Conservation (phyloP, 2,329 filamentous ascomycete species). For the Zymoseptoria tritici region DNA sequence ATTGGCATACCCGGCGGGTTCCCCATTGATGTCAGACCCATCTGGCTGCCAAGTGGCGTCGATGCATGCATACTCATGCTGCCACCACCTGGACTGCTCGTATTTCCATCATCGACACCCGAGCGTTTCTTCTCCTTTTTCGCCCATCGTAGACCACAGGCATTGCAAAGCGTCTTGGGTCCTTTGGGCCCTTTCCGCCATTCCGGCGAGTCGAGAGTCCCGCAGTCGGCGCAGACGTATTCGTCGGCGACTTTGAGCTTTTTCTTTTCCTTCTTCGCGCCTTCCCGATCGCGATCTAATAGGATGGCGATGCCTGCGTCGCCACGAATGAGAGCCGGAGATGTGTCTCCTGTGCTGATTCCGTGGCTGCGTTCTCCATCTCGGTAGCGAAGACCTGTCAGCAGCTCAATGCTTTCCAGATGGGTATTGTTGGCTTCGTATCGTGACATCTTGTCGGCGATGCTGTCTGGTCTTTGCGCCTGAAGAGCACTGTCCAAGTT, state of each 20-base stretch:
- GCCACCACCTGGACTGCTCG: conserved; percentile 12
- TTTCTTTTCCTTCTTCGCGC: conserved; percentile 79
- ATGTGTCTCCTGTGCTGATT: conserved; percentile 77
- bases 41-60: conserved; percentile 10
- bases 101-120: conserved; percentile 21
- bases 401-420: conserved; percentile 83
- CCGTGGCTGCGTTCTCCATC: conserved; percentile 84
- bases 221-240: conserved; percentile 93
- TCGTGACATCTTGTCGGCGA: conserved; percentile 76
- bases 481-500: conserved; percentile 68
- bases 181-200: conserved; percentile 92
- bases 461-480: conserved; percentile 62
- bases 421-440: conserved; percentile 66
- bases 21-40: conserved; percentile 12
- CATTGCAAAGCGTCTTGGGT: conserved; percentile 92
- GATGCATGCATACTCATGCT: conserved; percentile 6
- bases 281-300: conserved; percentile 71
- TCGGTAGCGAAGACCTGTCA: conserved; percentile 79
- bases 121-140: conserved; percentile 35
- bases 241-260: conserved; percentile 76
- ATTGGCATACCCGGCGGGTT: conserved; percentile 18
- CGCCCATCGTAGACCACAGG: conserved; percentile 57
- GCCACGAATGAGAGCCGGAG: conserved; percentile 72
- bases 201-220: conserved; percentile 87
- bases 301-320: conserved; percentile 82